Evolutionary conservation across 495 filamentous ascomycete species (phyloP), one percentile per base, ranked within the genome.

Genomic region (Pyrenula aspistea): DNA sequence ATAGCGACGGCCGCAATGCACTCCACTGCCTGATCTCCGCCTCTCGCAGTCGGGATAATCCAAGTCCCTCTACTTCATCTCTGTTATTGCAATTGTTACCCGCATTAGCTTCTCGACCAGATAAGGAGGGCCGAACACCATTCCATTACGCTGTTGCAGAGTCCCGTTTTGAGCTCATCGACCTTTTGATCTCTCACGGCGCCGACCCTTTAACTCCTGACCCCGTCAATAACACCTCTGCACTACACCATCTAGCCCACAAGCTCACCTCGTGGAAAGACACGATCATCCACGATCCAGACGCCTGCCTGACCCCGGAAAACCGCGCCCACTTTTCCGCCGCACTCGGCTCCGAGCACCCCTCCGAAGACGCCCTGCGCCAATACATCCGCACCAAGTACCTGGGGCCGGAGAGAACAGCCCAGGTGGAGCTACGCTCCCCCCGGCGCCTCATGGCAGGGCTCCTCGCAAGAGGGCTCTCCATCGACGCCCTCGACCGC

Each of bases 401-500:
- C 19, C 8, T 52, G 8, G 8, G 8, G 19, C 50, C 50, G 22
- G 31, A 42, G 31, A 42, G 31, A 42, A 8, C 15, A 42, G 31
- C 31, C 31, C 31, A 15, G 4, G 31, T 15, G 15, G 31, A 42
- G 15, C 31, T 42, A 42, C 31, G 31, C 31, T 42, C 31, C 31
- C 31, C 31, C 4, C 31, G 31, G 8, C 31, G 31, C 31, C 50
- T 8, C 19, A 52, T 52, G 8, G 19, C 52, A 21, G 55, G 53
- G 12, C 61, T 63, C 36, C 21, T 62, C 24, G 54, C 54, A 21
- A 25, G 48, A 1, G 65, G 65, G 10, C 59, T 59, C 21, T 52
- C 60, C 19, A 55, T 42, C 22, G 59, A 64, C 52, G 58, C 63
- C 2, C 59, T 50, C 10, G 60, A 63, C 53, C 57, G 59, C n/a